Percentiles rank a stretch among this genome's conserved stretches.
Evolutionary conservation across 306 rosid genomes (phyloP).

Genomic region (Citrullus colocynthis): DNA sequence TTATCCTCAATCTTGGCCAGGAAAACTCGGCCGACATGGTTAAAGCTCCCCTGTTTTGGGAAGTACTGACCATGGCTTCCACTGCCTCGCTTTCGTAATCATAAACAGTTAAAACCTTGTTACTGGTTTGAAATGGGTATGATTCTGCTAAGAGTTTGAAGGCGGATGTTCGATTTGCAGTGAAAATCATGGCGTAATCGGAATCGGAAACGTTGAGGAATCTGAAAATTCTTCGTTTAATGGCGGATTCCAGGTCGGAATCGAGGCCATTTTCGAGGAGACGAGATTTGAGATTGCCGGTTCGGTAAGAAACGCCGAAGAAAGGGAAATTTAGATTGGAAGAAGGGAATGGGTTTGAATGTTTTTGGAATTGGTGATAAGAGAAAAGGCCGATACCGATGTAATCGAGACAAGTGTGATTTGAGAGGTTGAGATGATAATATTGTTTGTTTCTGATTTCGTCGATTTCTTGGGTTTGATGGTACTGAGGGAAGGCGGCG

Average conservation of each 20-base stretch:
- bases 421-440: constrained; percentile 41
- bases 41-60: constrained; percentile 66
- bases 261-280: constrained; percentile 62
- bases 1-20: constrained; percentile 82
- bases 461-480: constrained; percentile 48
- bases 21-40: constrained; percentile 68
- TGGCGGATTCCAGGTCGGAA: constrained; percentile 52
- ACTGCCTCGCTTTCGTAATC: constrained; percentile 86
- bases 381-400: constrained; percentile 93
- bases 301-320: constrained; percentile 49
- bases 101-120: constrained; percentile 68
- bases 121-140: constrained; percentile 46
- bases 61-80: constrained; percentile 42
- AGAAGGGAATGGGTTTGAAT: constrained; percentile 14
- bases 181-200: constrained; percentile 82
- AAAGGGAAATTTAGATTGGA: constrained; percentile 40
- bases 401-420: constrained; percentile 70
- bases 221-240: constrained; percentile 54
- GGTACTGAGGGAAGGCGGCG: constrained; percentile 53
- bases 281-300: constrained; percentile 52
- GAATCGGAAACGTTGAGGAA: constrained; percentile 53
- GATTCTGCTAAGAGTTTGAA: constrained; percentile 74
- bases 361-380: constrained; percentile 44
- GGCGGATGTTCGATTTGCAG: constrained; percentile 84
- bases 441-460: constrained; percentile 54